phyloP scores from a whole-genome alignment of 345 rosid species.

The Clarkia xantiana region DNA sequence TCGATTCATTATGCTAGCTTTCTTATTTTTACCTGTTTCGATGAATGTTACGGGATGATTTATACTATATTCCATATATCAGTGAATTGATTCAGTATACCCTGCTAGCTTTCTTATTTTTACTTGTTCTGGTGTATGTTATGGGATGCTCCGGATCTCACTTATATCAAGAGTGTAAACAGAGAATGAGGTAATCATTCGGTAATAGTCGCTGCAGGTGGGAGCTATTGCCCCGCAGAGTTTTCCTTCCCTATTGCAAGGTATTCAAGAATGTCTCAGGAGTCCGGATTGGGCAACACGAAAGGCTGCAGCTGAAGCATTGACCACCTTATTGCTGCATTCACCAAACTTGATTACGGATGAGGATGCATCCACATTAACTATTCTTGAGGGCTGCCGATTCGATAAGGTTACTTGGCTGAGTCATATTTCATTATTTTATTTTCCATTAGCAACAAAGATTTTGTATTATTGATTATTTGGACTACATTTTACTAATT shows the following conservation, averaged over 20 bases:
- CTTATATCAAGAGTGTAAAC: too few species aligned
- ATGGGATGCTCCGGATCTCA: too few species aligned
- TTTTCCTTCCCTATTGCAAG: constrained; percentile 61
- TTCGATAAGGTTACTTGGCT: constrained; percentile 67
- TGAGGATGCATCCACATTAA: constrained; percentile 47
- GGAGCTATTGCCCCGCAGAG: constrained; percentile 85
- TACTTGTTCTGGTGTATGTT: too few species aligned
- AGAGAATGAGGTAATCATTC: neutral
- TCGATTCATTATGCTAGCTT: too few species aligned
- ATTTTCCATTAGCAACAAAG: neutral
- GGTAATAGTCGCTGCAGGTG: constrained; percentile 32
- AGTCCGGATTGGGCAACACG: constrained; percentile 97
- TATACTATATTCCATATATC: too few species aligned
- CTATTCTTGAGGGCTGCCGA: constrained; percentile 66
- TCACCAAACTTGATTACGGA: constrained; percentile 60
- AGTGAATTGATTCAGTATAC: too few species aligned
- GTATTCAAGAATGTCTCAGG: constrained; percentile 76
- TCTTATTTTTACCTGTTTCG: too few species aligned
- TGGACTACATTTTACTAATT: too few species aligned
- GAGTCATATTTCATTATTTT: neutral
- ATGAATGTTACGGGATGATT: too few species aligned
- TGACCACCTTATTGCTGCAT: constrained; percentile 61
- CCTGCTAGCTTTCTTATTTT: too few species aligned
- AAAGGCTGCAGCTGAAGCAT: constrained; percentile 88
- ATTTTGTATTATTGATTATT: too few species aligned